Percentiles rank a stretch among this genome's conserved stretches.
Conservation (phyloP, 2,329 filamentous ascomycete species). For the Niveomyces coronatus region DNA sequence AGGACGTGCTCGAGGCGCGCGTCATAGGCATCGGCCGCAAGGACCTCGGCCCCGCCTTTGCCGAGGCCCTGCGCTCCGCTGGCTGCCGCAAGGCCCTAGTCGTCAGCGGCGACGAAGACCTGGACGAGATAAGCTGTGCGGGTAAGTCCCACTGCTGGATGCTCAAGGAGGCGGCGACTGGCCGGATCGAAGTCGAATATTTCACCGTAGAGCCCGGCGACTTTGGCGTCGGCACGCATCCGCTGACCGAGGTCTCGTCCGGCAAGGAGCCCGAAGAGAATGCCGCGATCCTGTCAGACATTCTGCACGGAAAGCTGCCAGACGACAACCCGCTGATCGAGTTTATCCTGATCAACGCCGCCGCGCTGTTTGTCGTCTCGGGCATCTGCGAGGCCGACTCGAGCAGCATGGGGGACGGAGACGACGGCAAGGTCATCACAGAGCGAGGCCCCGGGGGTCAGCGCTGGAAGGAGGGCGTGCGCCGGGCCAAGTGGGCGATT, state of each 20-base stretch:
- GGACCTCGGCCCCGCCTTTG: conserved; percentile 81
- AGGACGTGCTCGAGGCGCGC: conserved; percentile 74
- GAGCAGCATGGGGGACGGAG: conserved; percentile 68
- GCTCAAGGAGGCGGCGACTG: conserved; percentile 41
- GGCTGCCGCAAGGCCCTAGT: conserved; percentile 78
- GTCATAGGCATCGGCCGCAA: conserved; percentile 87
- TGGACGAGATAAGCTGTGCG: conserved; percentile 91
- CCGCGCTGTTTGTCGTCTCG: conserved; percentile 73
- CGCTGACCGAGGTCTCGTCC: conserved; percentile 67
- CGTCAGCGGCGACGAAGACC: conserved; percentile 86
- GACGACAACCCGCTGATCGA: conserved; percentile 77
- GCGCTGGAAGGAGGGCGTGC: conserved; percentile 90
- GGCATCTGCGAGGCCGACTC: conserved; percentile 78
- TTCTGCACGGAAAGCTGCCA: conserved; percentile 63
- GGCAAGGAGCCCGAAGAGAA: conserved; percentile 83
- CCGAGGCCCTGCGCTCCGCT: conserved; percentile 66
- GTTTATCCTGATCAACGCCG: conserved; percentile 91
- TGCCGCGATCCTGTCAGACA: conserved; percentile 67
- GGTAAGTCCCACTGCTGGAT: conserved; percentile 85
- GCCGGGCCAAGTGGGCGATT: conserved; percentile 79
- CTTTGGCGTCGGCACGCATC: conserved; percentile 70
- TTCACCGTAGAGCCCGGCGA: conserved; percentile 76
- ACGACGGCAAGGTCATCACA: conserved; percentile 69
- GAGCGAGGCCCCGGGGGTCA: conserved; percentile 78
- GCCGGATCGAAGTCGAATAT: conserved; percentile 50